A percentile compares a stretch with the other conserved stretches of the same genome.
Evolutionary conservation across 2,329 filamentous ascomycete species (phyloP).

Genomic region (Lojkania enalia): DNA sequence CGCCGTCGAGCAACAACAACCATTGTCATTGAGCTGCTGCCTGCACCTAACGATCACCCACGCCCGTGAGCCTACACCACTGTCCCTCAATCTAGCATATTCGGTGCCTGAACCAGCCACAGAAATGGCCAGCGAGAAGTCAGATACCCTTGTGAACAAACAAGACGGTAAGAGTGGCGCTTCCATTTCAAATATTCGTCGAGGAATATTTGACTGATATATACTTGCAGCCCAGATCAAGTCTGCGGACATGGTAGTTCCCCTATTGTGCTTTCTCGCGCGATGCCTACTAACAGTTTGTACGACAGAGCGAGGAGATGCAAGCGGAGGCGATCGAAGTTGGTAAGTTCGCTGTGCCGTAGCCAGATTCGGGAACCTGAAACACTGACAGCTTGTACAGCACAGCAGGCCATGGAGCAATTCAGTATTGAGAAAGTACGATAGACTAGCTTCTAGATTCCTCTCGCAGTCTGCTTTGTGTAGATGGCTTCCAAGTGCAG

Average conservation of each 20-base stretch:
- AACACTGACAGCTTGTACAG: slow-evolving; percentile 48
- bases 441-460: not conserved
- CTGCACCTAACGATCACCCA: not conserved
- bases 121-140: slow-evolving; percentile 58
- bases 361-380: slow-evolving; percentile 14
- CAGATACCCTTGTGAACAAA: slow-evolving; percentile 58
- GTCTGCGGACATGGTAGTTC: slow-evolving; percentile 92
- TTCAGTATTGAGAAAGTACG: slow-evolving; percentile 71
- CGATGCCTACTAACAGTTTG: slow-evolving; percentile 17
- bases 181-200: not conserved
- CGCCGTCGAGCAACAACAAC: slow-evolving; percentile 1
- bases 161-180: slow-evolving; percentile 53
- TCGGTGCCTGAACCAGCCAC: slow-evolving; percentile 9
- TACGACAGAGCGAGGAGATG: slow-evolving; percentile 86
- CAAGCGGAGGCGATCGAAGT: slow-evolving; percentile 94
- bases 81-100: not conserved
- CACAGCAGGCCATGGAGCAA: slow-evolving; percentile 72
- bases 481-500: not conserved
- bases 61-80: not conserved
- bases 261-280: not conserved
- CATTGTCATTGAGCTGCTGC: not conserved
- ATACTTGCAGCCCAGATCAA: slow-evolving; percentile 80
- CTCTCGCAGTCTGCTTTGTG: not conserved
- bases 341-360: slow-evolving; percentile 62
- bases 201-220: slow-evolving; percentile 29